phyloP scores from a whole-genome alignment of 805 yeast species.

The Candida patagonica region DNA sequence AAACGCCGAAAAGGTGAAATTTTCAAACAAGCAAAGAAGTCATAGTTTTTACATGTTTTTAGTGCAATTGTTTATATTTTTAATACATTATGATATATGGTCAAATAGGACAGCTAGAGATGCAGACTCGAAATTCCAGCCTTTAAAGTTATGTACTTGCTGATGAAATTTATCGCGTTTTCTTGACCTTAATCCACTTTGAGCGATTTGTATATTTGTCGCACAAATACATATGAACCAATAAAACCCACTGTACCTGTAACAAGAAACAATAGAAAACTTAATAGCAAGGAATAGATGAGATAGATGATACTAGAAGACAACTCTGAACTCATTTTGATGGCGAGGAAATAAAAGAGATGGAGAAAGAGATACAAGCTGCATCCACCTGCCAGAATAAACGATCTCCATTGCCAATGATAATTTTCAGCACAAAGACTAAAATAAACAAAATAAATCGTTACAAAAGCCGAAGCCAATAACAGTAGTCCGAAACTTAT shows the following conservation, averaged over 20 bases:
- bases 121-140: no score
- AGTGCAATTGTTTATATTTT: no score
- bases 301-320: slow-evolving; percentile 69
- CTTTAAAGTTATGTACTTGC: no score
- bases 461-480: slow-evolving; percentile 69
- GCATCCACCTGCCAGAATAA: slow-evolving; percentile 83
- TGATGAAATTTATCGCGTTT: no score
- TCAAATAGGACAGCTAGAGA: no score
- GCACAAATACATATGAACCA: slow-evolving; percentile 62
- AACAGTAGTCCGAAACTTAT: slow-evolving; percentile 80
- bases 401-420: slow-evolving; percentile 95
- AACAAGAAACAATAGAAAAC: slow-evolving; percentile 61
- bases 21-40: no score
- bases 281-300: slow-evolving; percentile 71
- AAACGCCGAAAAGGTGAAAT: no score
- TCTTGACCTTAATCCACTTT: slow-evolving; percentile 81
- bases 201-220: slow-evolving; percentile 72
- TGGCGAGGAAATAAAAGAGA: slow-evolving; percentile 45
- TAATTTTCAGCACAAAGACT: slow-evolving; percentile 85
- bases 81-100: no score
- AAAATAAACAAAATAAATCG: slow-evolving; percentile 73
- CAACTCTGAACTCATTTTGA: slow-evolving; percentile 58
- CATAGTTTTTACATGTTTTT: no score
- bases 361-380: slow-evolving; percentile 77
- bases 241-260: slow-evolving; percentile 87